Evolutionary conservation across 331 rosid genomes (phyloP), one percentile per base, ranked within the genome.

Genomic region (Cucumis variabilis): DNA sequence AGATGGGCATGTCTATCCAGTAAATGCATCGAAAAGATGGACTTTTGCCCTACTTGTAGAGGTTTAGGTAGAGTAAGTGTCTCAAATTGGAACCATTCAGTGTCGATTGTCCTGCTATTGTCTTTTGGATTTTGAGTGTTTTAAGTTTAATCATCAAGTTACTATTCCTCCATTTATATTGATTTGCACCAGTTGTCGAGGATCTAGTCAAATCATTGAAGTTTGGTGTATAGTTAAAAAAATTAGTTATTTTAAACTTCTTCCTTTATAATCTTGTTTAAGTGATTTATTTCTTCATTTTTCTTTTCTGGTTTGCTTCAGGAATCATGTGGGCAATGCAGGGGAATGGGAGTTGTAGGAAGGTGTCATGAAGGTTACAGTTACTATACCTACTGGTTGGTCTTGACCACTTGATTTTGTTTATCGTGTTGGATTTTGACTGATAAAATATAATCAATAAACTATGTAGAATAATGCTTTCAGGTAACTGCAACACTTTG

Each of bases 131-230:
- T 82, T 82, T 82, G 72, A 82, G 58, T 82, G 7, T 53, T 82
- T 82, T 81, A 17, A 51, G 69, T 81, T 30, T 37, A 58, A 55
- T 60, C 86, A 82, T 82, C 92, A 97, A 98, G 94, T 97, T 83
- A 97, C 99, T 15, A 90, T 97, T 90, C 98, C 98, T 62, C 99
- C 99, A 85, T 97, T 97, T 90, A 94, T 98, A 51, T 93, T 98
- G 68, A 93, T 95, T 46, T 97, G 99, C 93, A 90, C 88, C 88
- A 92, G 96, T 58, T 97, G 99, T 86, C 96, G 90, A 91, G 98
- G 98, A 86, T 90, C 94, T 12, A 98, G 99, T 85, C 93, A 72
- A 30, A 86, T 97, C 72, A 92, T 93, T 66, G 90, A 93, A 98
- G 99, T 96, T 73, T 80, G 89, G 63, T 53, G 85, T 73, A 83